Percentiles rank a stretch among this genome's conserved stretches.
Evolutionary conservation across 305 asterid species (phyloP).

Genomic region (Lippia alba): DNA sequence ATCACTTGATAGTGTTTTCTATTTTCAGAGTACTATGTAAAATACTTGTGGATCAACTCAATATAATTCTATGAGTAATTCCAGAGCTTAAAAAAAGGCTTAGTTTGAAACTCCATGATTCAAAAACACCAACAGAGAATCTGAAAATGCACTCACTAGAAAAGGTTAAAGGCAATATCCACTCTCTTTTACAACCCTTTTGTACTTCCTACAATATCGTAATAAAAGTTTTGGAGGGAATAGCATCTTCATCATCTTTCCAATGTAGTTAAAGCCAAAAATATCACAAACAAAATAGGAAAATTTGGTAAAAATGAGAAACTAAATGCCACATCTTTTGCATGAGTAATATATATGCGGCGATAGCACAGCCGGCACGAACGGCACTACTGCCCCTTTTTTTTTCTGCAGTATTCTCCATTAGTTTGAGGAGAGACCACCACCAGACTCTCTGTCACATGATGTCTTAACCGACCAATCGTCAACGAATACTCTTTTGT

Average conservation of each 20-base stretch:
- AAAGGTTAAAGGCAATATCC: background rate
- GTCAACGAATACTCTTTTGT: slow-evolving; percentile 17
- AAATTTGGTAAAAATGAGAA: slow-evolving; percentile 17
- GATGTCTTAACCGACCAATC: slow-evolving; percentile 37
- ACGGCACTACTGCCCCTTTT: slow-evolving; percentile 29
- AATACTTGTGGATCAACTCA: too few relatives aligned
- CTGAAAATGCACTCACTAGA: slow-evolving; percentile 23
- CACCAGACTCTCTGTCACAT: slow-evolving; percentile 31
- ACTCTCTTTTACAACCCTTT: slow-evolving; percentile 31
- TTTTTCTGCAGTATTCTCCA: slow-evolving; percentile 30
- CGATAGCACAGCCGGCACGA: slow-evolving; percentile 34
- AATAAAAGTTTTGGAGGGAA: slow-evolving; percentile 24
- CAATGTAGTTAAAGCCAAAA: slow-evolving; percentile 23
- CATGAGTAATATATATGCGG: slow-evolving; percentile 16
- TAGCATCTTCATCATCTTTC: slow-evolving; percentile 14
- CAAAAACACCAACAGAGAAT: background rate
- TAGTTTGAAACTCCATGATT: background rate
- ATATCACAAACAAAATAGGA: slow-evolving; percentile 22
- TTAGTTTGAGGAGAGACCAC: slow-evolving; percentile 29
- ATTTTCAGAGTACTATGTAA: too few relatives aligned
- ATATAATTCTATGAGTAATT: background rate
- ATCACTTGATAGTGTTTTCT: too few relatives aligned
- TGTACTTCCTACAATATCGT: slow-evolving; percentile 29
- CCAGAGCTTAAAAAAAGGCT: background rate
- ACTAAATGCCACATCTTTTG: slow-evolving; percentile 30